phyloP scores from a whole-genome alignment of 805 yeast species.

The Starmerella floris region DNA sequence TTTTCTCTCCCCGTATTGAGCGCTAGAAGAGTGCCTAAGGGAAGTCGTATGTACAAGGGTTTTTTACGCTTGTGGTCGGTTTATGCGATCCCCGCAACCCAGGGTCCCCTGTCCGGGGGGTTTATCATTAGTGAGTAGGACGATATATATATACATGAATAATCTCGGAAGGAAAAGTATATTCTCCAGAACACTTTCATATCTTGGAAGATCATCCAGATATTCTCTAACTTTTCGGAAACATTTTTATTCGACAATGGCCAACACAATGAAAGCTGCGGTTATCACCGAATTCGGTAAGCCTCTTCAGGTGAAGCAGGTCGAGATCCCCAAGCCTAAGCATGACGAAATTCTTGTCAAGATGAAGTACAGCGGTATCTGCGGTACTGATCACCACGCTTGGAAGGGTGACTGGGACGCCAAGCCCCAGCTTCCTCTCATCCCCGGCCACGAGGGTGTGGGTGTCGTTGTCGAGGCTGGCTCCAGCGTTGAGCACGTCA shows the following conservation, averaged over 20 bases:
- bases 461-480: conserved; percentile 75
- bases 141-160: too few relatives aligned
- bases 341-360: conserved; percentile 66
- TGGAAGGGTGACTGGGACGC: conserved; percentile 92
- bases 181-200: background rate
- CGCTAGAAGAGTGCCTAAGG: background rate
- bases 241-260: conserved; percentile 9
- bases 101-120: background rate
- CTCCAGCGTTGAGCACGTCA: conserved; percentile 50
- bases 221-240: too few relatives aligned
- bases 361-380: conserved; percentile 79
- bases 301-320: conserved; percentile 50
- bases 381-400: conserved; percentile 90
- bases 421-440: conserved; percentile 57
- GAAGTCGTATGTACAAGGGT: background rate
- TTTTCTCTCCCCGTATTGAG: too few relatives aligned
- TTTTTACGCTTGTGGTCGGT: background rate
- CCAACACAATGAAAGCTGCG: conserved; percentile 39
- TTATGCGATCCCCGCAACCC: background rate
- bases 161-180: background rate
- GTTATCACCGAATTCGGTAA: conserved; percentile 56
- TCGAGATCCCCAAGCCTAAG: conserved; percentile 70
- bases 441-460: conserved; percentile 86
- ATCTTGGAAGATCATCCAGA: background rate
- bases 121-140: too few relatives aligned